Conservation (phyloP, 305 asterid species). For the Fraxinus dipetala region DNA sequence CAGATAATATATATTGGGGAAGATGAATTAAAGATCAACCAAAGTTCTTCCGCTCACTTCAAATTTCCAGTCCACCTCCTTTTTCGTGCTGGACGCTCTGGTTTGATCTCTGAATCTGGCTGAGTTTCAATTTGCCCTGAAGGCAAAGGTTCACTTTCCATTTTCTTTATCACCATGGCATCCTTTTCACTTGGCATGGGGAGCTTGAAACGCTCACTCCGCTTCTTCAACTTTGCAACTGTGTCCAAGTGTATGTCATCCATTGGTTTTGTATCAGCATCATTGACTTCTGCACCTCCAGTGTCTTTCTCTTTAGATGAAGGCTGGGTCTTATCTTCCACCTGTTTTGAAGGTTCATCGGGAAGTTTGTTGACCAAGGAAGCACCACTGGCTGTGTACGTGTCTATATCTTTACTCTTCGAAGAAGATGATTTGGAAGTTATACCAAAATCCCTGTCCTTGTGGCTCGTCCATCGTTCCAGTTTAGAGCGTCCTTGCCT, state of each 20-base stretch:
- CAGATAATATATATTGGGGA: slow-evolving; percentile 4
- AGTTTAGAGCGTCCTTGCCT: slow-evolving; percentile 76
- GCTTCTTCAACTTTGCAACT: slow-evolving; percentile 79
- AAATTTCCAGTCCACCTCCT: slow-evolving; percentile 83
- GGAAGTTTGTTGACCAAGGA: slow-evolving; percentile 31
- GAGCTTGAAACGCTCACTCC: slow-evolving; percentile 90
- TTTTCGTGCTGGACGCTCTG: slow-evolving; percentile 92
- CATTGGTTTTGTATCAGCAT: slow-evolving; percentile 32
- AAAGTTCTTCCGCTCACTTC: not conserved
- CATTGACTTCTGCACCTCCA: slow-evolving; percentile 32
- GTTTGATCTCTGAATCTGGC: slow-evolving; percentile 58
- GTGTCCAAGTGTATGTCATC: slow-evolving; percentile 82
- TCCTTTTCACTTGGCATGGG: slow-evolving; percentile 81
- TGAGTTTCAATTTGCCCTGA: slow-evolving; percentile 45
- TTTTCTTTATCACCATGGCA: slow-evolving; percentile 36
- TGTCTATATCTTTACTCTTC: slow-evolving; percentile 41
- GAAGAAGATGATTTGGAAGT: slow-evolving; percentile 37
- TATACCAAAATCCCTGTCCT: slow-evolving; percentile 50
- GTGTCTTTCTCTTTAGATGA: slow-evolving; percentile 42
- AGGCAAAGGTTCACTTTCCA: slow-evolving; percentile 52
- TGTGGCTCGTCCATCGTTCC: slow-evolving; percentile 80
- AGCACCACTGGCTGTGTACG: slow-evolving; percentile 28
- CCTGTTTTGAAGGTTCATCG: slow-evolving; percentile 38
- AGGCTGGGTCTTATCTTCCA: slow-evolving; percentile 44
- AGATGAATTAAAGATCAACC: slow-evolving; percentile 2